Evolutionary conservation across 495 filamentous ascomycete genomes (phyloP).

Genomic region (Baudoinia panamericana): DNA sequence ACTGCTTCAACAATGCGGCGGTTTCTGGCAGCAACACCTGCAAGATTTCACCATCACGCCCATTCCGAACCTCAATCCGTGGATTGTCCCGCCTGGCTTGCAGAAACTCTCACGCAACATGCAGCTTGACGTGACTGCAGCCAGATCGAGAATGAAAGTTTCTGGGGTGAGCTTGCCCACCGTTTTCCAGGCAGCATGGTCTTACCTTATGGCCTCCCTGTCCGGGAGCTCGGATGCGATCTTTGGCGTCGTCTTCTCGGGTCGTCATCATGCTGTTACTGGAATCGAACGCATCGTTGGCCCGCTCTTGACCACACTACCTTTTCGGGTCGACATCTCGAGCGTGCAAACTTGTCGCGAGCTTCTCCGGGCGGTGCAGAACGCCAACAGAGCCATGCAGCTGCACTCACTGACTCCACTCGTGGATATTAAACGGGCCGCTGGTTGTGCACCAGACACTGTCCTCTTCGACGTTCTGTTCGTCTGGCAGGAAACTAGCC

Average conservation of each 20-base stretch:
- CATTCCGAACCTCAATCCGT: constrained; percentile 23
- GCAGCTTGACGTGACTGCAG: neutral
- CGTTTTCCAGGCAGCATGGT: constrained; percentile 57
- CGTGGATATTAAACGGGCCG: constrained; percentile 49
- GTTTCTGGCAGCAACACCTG: constrained; percentile 46
- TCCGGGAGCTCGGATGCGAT: constrained; percentile 52
- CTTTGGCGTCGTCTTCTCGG: constrained; percentile 65
- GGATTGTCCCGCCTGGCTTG: neutral
- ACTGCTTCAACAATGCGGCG: constrained; percentile 14
- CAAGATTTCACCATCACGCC: constrained; percentile 29
- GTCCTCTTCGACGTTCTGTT: constrained; percentile 57
- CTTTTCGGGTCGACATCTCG: constrained; percentile 43
- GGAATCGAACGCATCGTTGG: constrained; percentile 59
- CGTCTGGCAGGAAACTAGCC: constrained; percentile 62
- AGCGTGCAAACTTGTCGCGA: constrained; percentile 39
- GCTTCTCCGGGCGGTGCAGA: constrained; percentile 46
- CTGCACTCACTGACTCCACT: constrained; percentile 46
- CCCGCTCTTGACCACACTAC: constrained; percentile 57
- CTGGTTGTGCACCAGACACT: constrained; percentile 35
- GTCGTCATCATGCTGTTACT: constrained; percentile 50
- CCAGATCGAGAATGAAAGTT: constrained; percentile 7
- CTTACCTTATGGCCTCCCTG: constrained; percentile 49
- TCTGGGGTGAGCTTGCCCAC: constrained; percentile 37
- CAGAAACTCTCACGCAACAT: constrained; percentile 4
- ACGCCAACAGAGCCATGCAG: constrained; percentile 46